Evolutionary conservation across 345 rosid genomes (phyloP), one percentile per base, ranked within the genome.

Genomic region (Barbarea vulgaris): DNA sequence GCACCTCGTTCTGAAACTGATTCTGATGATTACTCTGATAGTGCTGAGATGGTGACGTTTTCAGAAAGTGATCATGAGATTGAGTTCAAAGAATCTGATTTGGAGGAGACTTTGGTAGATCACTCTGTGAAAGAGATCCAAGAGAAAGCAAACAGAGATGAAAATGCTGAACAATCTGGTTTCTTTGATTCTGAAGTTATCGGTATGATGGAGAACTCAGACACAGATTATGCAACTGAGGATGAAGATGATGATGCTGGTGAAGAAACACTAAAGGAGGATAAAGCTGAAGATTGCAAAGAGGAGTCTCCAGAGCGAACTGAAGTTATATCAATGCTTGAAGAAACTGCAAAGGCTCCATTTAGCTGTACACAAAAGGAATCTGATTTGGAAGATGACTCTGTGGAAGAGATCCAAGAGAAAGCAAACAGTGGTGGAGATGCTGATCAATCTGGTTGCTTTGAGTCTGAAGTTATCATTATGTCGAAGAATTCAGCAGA

Each of bases 1-100:
- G 81, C 84, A 18, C 84, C 82, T 10, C 44, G 6, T 25, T 78
- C 83, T 42, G 85, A 82, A 79, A 80, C 72, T 54, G 79, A 55
- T 46, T 68, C 78, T 61, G 82, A 79, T 68, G 67, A 74, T 7
- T 39, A 72, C 73, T 50, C 55, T 13, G 72, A 71, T 2, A 39
- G 17, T 27, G 67, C 27, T 2, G 67, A 65, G 33, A 78, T 58
- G 73, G 69, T 65, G 48, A 50, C 0, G 6, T 8, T 39, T 11
- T 19, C 53, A 58, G 77, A 72, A 71, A 22, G 48, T 64, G 68
- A 55, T 52, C 64, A 69, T 54, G 55, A 22, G 6, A 54, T 11
- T 4, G 24, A 72, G 34, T 56, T 56, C 19, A 3, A 24, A 22
- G 66, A 46, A 25, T 12, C 54, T 36, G 56, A 24, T 53, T 19